A percentile compares a stretch with the other conserved stretches of the same genome.
Conservation (phyloP, 495 filamentous ascomycete genomes). For the Rusavskia elegans region DNA sequence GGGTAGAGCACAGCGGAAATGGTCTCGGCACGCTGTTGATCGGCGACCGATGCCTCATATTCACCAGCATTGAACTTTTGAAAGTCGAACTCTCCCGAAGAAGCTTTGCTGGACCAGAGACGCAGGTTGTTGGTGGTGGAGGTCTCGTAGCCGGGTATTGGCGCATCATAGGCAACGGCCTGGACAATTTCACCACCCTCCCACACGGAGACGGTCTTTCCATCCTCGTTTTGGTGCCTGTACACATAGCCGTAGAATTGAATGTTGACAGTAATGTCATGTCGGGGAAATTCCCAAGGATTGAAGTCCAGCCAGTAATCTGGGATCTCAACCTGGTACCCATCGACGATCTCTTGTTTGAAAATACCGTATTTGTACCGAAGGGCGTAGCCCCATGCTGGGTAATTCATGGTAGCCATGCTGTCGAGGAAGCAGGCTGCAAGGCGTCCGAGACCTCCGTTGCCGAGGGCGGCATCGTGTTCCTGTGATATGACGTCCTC, state of each 20-base stretch:
- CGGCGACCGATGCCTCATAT: slow-evolving; percentile 91
- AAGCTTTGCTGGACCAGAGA: slow-evolving; percentile 92
- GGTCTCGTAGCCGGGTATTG: slow-evolving; percentile 81
- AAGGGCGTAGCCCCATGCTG: slow-evolving; percentile 93
- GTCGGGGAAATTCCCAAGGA: slow-evolving; percentile 94
- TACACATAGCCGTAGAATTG: slow-evolving; percentile 83
- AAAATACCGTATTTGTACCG: slow-evolving; percentile 97
- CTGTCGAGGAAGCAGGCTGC: slow-evolving; percentile 96
- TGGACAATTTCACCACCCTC: slow-evolving; percentile 86
- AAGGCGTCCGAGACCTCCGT: slow-evolving; percentile 86
- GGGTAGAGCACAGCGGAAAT: slow-evolving; percentile 96
- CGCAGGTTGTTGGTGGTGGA: slow-evolving; percentile 90
- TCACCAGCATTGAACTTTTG: slow-evolving; percentile 98
- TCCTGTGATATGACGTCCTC: slow-evolving; percentile 93
- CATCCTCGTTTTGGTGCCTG: slow-evolving; percentile 56
- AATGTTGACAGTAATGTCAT: slow-evolving; percentile 88
- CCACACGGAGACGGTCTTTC: slow-evolving; percentile 59
- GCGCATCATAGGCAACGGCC: slow-evolving; percentile 89
- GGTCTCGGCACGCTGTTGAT: slow-evolving; percentile 91
- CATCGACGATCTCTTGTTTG: slow-evolving; percentile 96
- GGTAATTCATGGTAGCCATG: slow-evolving; percentile 82
- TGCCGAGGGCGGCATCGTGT: slow-evolving; percentile 90
- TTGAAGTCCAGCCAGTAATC: slow-evolving; percentile 99
- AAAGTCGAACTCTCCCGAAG: slow-evolving; percentile 96
- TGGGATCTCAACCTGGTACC: slow-evolving; percentile 92